These are phyloP conservation scores for Corchorus olitorius DNA, from an alignment of 345 rosid species.

Conservation along the genomic window DNA sequence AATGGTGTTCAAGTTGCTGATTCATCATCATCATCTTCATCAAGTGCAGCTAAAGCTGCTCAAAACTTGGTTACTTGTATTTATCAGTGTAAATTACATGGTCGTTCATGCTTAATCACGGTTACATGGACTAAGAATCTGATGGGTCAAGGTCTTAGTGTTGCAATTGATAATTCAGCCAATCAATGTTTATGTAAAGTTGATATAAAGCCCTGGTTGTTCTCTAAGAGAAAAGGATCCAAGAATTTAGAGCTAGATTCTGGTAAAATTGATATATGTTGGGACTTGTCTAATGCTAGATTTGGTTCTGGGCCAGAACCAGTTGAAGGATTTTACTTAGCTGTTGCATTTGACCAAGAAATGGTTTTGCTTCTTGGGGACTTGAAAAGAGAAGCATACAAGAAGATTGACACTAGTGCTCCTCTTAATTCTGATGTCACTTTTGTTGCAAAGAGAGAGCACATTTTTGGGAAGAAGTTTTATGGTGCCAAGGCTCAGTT, in stretches of 20 bases:
- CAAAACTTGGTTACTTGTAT: conserved; percentile 79
- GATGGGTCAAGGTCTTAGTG: conserved; percentile 80
- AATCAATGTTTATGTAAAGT: conserved; percentile 72
- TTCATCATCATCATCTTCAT: conserved; percentile 73
- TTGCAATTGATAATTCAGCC: conserved; percentile 67
- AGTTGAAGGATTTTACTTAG: conserved; percentile 64
- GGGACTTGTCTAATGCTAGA: conserved; percentile 80
- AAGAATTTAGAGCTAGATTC: conserved; percentile 60
- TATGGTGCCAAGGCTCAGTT: conserved; percentile 79
- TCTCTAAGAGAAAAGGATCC: conserved; percentile 81
- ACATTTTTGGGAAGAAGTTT: conserved; percentile 78
- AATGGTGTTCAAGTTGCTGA: conserved; percentile 93
- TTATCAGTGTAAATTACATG: conserved; percentile 65
- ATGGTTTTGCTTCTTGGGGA: conserved; percentile 77
- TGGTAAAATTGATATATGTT: conserved; percentile 52
- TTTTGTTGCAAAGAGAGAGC: conserved; percentile 73
- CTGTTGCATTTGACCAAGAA: conserved; percentile 64
- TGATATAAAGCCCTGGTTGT: conserved; percentile 89
- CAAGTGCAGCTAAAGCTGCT: conserved; percentile 56
- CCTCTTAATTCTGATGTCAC: conserved; percentile 45
- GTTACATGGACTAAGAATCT: conserved; percentile 84
- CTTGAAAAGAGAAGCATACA: conserved; percentile 75
- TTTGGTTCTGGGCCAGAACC: conserved; percentile 89
- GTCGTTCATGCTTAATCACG: conserved; percentile 65
- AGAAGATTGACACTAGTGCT: conserved; percentile 48